phyloP scores from a whole-genome alignment of 306 rosid genomes.

The Ceratonia siliqua region DNA sequence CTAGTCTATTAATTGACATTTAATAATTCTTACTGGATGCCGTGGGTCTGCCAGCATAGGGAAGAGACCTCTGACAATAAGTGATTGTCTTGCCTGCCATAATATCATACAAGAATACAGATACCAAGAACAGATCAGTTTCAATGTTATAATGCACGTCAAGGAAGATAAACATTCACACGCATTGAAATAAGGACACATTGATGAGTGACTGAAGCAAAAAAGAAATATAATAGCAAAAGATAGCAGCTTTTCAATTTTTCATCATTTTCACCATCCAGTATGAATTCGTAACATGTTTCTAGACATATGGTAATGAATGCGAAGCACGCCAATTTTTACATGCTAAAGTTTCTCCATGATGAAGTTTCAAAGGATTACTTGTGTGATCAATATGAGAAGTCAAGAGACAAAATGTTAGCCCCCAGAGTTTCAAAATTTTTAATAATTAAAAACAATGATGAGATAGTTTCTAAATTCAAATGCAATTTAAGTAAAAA shows the following conservation, averaged over 20 bases:
- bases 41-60: slow-evolving; percentile 97
- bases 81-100: slow-evolving; percentile 94
- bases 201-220: not conserved
- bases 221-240: not conserved
- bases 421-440: not conserved
- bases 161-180: not conserved
- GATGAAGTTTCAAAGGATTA: not conserved
- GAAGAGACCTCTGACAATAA: slow-evolving; percentile 90
- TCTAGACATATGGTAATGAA: not conserved
- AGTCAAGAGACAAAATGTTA: not conserved
- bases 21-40: slow-evolving; percentile 74
- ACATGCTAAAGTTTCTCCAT: not conserved
- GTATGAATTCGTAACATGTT: not conserved
- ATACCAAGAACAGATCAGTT: not conserved
- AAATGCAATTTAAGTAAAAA: not conserved
- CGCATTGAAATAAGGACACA: not conserved
- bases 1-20: not conserved
- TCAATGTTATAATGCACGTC: slow-evolving; percentile 19
- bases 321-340: not conserved
- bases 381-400: not conserved
- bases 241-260: not conserved
- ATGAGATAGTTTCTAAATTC: not conserved
- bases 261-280: not conserved
- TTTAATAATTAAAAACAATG: not conserved
- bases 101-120: slow-evolving; percentile 8